Percentiles rank a stretch among this genome's conserved stretches.
These are phyloP conservation scores for Secale cereale DNA, from an alignment of 176 grass and related monocot species.

Conservation along the genomic window DNA sequence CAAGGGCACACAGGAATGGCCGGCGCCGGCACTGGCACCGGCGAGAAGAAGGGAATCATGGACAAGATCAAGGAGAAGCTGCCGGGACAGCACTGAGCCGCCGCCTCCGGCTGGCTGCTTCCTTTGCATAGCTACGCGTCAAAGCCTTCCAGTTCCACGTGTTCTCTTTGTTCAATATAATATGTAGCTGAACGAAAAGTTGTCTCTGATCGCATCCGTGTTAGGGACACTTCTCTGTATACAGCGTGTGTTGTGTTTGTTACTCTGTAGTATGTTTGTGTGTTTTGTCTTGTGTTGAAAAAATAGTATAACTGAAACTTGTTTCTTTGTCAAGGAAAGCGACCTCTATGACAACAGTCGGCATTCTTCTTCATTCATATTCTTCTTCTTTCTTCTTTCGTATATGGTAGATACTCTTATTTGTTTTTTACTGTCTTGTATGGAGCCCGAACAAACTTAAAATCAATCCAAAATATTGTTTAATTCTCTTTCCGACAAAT, in stretches of 20 bases:
- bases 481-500: no score
- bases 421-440: no score
- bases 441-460: no score
- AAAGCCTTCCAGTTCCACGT: neutral
- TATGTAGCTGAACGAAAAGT: neutral
- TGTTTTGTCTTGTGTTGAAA: neutral
- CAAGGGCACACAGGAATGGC: neutral
- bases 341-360: no score
- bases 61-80: constrained; percentile 27
- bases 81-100: constrained; percentile 1
- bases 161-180: neutral
- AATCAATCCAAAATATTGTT: no score
- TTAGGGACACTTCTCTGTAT: neutral
- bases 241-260: neutral
- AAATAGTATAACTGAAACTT: neutral
- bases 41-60: constrained; percentile 12
- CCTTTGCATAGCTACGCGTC: neutral
- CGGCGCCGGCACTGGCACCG: neutral
- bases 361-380: no score
- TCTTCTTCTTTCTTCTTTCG: no score
- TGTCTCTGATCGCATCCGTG: neutral
- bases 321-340: neutral
- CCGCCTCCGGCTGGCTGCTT: neutral
- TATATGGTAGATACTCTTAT: no score
- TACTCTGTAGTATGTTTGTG: no score